Conservation (phyloP, 2,329 filamentous ascomycete genomes). For the Pseudogymnoascus sp. region DNA sequence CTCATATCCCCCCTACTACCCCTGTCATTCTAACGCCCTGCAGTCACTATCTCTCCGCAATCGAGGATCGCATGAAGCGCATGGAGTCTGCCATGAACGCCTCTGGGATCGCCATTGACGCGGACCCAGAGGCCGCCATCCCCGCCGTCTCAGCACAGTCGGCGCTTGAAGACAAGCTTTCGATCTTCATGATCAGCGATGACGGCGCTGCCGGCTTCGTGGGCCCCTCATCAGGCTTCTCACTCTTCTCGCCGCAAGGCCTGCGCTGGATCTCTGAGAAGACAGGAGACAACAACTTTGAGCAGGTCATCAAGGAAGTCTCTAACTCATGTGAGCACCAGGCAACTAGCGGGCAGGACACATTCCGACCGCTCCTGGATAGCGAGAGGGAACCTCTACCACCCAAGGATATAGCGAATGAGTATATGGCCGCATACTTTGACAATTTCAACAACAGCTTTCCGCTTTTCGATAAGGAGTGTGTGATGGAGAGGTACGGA, state of each 20-base stretch:
- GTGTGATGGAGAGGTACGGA: conserved; percentile 13
- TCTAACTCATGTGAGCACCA: background rate
- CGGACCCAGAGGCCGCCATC: background rate
- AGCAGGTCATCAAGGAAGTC: conserved; percentile 1
- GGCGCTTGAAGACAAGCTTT: conserved; percentile 12
- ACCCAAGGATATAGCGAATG: conserved; percentile 9
- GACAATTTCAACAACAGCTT: conserved; percentile 15
- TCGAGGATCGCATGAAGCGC: conserved; percentile 21
- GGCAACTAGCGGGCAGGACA: background rate
- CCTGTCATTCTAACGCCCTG: background rate
- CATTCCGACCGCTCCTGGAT: background rate
- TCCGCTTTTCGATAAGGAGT: conserved; percentile 15
- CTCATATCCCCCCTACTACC: conserved; percentile 7
- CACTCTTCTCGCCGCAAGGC: conserved; percentile 21
- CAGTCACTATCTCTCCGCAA: conserved; percentile 15
- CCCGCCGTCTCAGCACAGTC: background rate
- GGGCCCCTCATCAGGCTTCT: conserved; percentile 19
- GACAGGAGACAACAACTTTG: conserved; percentile 11
- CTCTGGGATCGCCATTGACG: conserved; percentile 11
- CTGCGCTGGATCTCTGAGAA: conserved; percentile 19
- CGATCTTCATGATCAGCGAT: conserved; percentile 16
- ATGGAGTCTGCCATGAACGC: conserved; percentile 19
- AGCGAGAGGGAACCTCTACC: conserved; percentile 11
- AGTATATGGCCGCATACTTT: conserved; percentile 14
- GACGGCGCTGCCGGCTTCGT: conserved; percentile 17